Percentiles rank a stretch among this genome's conserved stretches.
phyloP scores from a whole-genome alignment of 2,329 filamentous ascomycete species.

The Trichoderma sp. region DNA sequence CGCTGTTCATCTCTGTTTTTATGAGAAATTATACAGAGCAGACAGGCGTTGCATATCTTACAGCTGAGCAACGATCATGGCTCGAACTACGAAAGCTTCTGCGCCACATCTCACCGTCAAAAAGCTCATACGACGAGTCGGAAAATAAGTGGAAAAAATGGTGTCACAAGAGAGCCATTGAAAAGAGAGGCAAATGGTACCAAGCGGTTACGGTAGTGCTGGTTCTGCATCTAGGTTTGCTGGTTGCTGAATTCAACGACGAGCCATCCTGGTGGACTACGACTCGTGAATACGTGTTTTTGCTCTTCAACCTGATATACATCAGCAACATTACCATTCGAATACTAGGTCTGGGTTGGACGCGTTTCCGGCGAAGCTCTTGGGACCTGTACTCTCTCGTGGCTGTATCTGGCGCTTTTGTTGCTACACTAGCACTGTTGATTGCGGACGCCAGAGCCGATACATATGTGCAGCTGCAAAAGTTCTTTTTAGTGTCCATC shows the following conservation, averaged over 20 bases:
- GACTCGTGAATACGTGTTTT: constrained; percentile 71
- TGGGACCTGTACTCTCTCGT: constrained; percentile 92
- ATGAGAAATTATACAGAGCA: constrained; percentile 99
- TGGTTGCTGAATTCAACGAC: constrained; percentile 81
- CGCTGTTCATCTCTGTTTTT: constrained; percentile 96
- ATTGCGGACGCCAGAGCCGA: constrained; percentile 58
- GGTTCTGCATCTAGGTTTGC: constrained; percentile 75
- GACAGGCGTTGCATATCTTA: constrained; percentile 93
- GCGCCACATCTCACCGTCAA: constrained; percentile 90
- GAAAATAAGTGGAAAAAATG: constrained; percentile 80
- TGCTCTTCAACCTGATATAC: constrained; percentile 78
- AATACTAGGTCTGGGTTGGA: constrained; percentile 85
- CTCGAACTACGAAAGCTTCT: constrained; percentile 89
- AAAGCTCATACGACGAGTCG: constrained; percentile 77
- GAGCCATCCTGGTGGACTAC: constrained; percentile 69
- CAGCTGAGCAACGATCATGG: constrained; percentile 94
- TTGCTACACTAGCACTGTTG: constrained; percentile 73
- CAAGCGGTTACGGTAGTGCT: constrained; percentile 74
- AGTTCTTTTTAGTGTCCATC: constrained; percentile 88
- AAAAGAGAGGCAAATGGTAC: constrained; percentile 93
- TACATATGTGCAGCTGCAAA: constrained; percentile 77
- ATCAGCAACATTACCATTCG: constrained; percentile 78
- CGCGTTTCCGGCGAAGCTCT: constrained; percentile 83
- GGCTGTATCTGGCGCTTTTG: constrained; percentile 73
- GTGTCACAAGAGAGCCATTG: constrained; percentile 92